These are phyloP conservation scores for Euphrasia confusa DNA, from an alignment of 257 asterid species.

Conservation along the genomic window DNA sequence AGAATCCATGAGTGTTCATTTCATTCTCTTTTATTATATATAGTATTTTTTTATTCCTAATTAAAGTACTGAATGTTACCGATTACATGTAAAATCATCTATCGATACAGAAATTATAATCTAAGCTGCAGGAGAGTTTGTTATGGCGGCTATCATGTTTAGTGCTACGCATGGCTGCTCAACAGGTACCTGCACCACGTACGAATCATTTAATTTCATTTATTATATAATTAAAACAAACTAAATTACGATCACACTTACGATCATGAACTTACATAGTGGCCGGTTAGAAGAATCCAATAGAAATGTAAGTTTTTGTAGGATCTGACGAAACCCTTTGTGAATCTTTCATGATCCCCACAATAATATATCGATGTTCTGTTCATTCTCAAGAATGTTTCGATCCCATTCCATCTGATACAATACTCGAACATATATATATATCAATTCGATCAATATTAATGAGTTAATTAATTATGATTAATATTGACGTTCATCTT, in stretches of 20 bases:
- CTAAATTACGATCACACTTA: too few species aligned
- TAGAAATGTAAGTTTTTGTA: constrained; percentile 74
- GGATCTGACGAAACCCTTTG: constrained; percentile 67
- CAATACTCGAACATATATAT: background rate
- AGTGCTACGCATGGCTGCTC: background rate
- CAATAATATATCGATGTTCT: constrained; percentile 59
- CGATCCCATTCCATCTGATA: constrained; percentile 80
- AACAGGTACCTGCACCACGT: background rate
- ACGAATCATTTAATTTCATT: too few species aligned
- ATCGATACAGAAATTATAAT: too few species aligned
- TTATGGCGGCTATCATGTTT: background rate
- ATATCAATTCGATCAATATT: background rate
- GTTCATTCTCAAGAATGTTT: constrained; percentile 46
- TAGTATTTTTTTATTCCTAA: too few species aligned
- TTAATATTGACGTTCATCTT: constrained; percentile 22
- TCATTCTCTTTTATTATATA: too few species aligned
- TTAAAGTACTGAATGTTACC: too few species aligned
- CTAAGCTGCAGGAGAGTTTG: background rate
- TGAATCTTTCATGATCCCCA: constrained; percentile 33
- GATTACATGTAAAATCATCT: too few species aligned
- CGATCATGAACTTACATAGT: constrained; percentile 55
- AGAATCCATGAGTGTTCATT: too few species aligned
- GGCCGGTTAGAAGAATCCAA: constrained; percentile 97
- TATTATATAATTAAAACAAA: too few species aligned
- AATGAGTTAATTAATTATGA: background rate